Evolutionary conservation across 1,139 yeast genomes (phyloP).

Genomic region (Yamadazyma spencermartinsiae): DNA sequence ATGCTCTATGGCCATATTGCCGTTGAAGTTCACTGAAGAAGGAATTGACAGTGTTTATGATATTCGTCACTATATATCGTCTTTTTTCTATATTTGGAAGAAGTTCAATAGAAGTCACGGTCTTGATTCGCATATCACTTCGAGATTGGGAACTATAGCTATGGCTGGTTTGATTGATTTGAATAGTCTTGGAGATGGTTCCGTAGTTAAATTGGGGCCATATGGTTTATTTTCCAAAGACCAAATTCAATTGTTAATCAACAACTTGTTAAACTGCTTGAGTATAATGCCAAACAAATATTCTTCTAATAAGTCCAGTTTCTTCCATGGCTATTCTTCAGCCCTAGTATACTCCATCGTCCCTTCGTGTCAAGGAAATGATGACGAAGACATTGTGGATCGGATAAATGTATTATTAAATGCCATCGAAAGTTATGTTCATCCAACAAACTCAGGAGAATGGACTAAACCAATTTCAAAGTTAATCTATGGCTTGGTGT

Average conservation of each 20-base stretch:
- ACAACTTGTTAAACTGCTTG: constrained; percentile 55
- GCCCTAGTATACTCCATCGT: constrained; percentile 65
- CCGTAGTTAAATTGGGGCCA: constrained; percentile 21
- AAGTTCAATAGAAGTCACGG: constrained; percentile 57
- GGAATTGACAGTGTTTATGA: constrained; percentile 33
- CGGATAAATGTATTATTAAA: constrained; percentile 57
- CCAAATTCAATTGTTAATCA: constrained; percentile 61
- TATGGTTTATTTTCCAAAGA: constrained; percentile 64
- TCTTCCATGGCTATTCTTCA: constrained; percentile 61
- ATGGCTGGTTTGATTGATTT: constrained; percentile 44
- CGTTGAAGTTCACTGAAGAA: constrained; percentile 31
- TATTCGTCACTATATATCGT: constrained; percentile 57
- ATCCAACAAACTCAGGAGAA: constrained; percentile 86
- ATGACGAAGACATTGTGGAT: constrained; percentile 50
- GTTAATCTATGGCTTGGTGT: constrained; percentile 55
- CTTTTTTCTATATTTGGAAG: constrained; percentile 75
- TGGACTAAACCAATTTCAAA: constrained; percentile 79
- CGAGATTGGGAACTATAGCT: constrained; percentile 64
- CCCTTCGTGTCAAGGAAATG: constrained; percentile 41
- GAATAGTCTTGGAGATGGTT: constrained; percentile 24
- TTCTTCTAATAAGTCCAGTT: constrained; percentile 38
- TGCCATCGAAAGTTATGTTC: constrained; percentile 81
- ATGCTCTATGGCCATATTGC: constrained; percentile 58
- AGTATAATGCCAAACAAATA: constrained; percentile 45
- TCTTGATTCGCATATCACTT: constrained; percentile 67